A percentile compares a stretch with the other conserved stretches of the same genome.
Evolutionary conservation across 139 green algal species (phyloP).

Genomic region (Zygnema cylindricum): DNA sequence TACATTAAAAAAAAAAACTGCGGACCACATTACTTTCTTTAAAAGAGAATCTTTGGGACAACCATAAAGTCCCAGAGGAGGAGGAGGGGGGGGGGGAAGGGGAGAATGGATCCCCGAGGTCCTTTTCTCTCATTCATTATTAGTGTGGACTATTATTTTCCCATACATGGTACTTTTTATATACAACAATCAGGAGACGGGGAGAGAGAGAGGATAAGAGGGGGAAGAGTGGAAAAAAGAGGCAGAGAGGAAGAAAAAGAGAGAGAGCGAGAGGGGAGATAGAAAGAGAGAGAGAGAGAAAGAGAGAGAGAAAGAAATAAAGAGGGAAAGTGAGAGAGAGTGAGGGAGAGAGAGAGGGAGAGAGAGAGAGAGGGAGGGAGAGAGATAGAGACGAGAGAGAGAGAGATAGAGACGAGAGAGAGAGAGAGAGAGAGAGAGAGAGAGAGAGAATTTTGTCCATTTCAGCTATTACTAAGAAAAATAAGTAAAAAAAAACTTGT

Average conservation of each 20-base stretch:
- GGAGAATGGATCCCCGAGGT: not conserved
- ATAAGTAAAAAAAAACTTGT: too few relatives aligned
- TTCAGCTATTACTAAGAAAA: too few relatives aligned
- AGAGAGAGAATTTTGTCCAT: too few relatives aligned
- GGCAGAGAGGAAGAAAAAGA: not conserved
- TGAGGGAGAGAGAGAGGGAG: not conserved
- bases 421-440: too few relatives aligned
- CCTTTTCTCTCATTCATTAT: not conserved
- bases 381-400: not conserved
- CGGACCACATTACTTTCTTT: not conserved
- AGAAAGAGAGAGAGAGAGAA: not conserved
- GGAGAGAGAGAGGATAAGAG: constrained; percentile 81
- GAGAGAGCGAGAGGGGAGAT: not conserved
- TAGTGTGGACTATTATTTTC: not conserved
- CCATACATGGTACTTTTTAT: constrained; percentile 67
- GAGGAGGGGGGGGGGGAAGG: too few relatives aligned
- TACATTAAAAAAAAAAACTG: not conserved
- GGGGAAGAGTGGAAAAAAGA: not conserved
- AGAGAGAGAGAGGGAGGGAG: not conserved
- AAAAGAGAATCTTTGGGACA: not conserved
- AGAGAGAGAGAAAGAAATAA: constrained; percentile 75
- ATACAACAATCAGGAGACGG: constrained; percentile 85
- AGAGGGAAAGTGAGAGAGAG: not conserved
- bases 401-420: not conserved
- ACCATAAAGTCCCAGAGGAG: not conserved